Base-by-base conservation (phyloP, 2,329 filamentous ascomycete genomes). In the Talaromyces pinophilus region DNA sequence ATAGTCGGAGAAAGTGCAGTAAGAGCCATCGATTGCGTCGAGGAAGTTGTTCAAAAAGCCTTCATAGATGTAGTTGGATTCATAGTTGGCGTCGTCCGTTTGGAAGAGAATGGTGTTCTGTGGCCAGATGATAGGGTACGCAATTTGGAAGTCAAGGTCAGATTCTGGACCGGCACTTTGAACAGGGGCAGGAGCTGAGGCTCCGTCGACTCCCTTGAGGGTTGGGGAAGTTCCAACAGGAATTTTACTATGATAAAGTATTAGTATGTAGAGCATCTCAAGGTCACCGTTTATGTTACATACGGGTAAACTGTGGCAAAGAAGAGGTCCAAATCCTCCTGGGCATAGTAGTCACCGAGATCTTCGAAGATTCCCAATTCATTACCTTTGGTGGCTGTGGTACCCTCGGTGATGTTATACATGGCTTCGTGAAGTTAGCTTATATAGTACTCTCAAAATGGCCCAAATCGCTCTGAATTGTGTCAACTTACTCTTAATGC, bases 31-130 rank as follows among this genome's bases (percentile, higher is more conserved):
- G 46, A 83, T 77, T 6, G 81, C 81, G 68, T 83, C 80, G 28
- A 83, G 73, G 72, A 84, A 83, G 62, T 79, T 83, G 74, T 81
- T 81, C 40, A 83, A 69, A 67, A 82, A 79, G 0, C 79, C 79
- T 55, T 68, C 15, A 69, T 77, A 77, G 52, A 69, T 75, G 64
- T 80, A 79, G 66, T 81, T 75, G 13, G 69, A 66, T 65, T 81
- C 73, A 65, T 81, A 80, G 33, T 74, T 64, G 33, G 70, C 70
- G 74, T 82, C 80, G 64, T 82, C 82, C 1, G 76, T 79, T 71
- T 84, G 81, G 72, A 80, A 84, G 50, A 84, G 75, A n/a, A 81
- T 75, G 5, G 77, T 74, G 48, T 78, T 82, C 67, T 84, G 82
- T 2, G 82, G 82, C 70, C 81, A 83, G 70, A 84, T 80, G 60